Percentiles rank a stretch among this genome's conserved stretches.
Conservation (phyloP, 495 filamentous ascomycete genomes). For the Neurospora africana region DNA sequence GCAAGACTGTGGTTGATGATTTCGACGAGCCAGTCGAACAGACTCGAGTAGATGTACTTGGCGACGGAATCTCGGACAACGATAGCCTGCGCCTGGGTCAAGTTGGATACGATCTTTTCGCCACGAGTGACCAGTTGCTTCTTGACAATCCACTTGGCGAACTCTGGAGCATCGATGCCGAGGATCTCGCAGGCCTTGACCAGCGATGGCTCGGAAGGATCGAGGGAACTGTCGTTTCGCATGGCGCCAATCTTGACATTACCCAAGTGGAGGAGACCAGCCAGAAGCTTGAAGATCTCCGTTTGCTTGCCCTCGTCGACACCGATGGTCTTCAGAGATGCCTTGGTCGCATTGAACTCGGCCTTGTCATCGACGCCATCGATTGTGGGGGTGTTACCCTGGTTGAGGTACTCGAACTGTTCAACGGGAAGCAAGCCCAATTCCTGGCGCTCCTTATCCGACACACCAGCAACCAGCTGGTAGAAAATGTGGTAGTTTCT, state of each 20-base stretch:
- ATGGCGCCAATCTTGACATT: constrained; percentile 92
- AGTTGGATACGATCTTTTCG: constrained; percentile 93
- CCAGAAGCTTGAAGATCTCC: constrained; percentile 84
- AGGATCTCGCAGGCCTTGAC: constrained; percentile 75
- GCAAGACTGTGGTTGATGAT: constrained; percentile 86
- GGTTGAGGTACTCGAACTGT: constrained; percentile 92
- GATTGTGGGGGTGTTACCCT: constrained; percentile 82
- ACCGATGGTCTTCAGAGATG: constrained; percentile 80
- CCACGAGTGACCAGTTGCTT: constrained; percentile 95
- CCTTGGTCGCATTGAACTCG: constrained; percentile 80
- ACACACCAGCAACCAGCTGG: constrained; percentile 87
- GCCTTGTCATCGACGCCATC: constrained; percentile 93
- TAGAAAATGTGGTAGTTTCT: constrained; percentile 99
- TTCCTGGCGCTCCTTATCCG: constrained; percentile 71
- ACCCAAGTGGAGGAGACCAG: constrained; percentile 86
- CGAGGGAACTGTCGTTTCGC: constrained; percentile 73
- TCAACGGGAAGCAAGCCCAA: constrained; percentile 70
- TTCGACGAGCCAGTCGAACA: constrained; percentile 98
- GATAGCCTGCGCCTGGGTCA: constrained; percentile 85
- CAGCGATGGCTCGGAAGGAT: constrained; percentile 71
- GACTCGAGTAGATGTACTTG: constrained; percentile 95
- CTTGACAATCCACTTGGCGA: constrained; percentile 98
- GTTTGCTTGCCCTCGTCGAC: constrained; percentile 62
- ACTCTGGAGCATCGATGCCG: constrained; percentile 76
- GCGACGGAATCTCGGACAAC: constrained; percentile 97